Base-by-base conservation (phyloP, 345 rosid species). In the Conringia planisiliqua region DNA sequence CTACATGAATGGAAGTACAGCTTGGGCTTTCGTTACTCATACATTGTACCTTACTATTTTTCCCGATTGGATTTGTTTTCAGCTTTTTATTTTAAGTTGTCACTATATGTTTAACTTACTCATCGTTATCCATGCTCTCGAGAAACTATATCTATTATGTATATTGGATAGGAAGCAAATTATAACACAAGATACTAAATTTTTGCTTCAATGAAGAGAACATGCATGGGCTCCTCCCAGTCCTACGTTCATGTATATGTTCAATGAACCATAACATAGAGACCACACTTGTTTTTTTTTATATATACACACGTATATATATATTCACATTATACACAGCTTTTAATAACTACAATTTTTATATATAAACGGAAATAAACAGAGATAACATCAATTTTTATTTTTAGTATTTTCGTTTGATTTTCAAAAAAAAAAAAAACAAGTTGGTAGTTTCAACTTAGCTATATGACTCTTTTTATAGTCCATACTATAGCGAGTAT, bases 1-100 rank as follows among this genome's bases (percentile, higher is more conserved):
- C 80, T 57, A 71, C 72, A 65, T 64, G 14, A 77, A 77, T 71
- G 80, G 72, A 77, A 77, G 80, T 77, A 77, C 80, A 77, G 71
- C 54, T 77, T 64, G 67, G 43, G 54, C 46, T 57, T 57, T 77
- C 48, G 22, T 38, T 71, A 63, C 59, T 38, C 72, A 71, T 77
- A 64, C 80, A 77, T 9, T 77, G 80, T 77, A 77, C 76, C 80
- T 71, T 77, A 30, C 62, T 77, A 71, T 64, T 35, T 46, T 62
- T 26, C 13, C 55, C 36, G 22, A n/a, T 70, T 40, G 22, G 48
- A 40, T 52, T 52, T 52, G 48, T 54, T 40, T 60, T 64, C 24
- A 30, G 42, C 35, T 72, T 50, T 50, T 66, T 39, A 47, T 58
- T 39, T 39, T 48, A 68, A 59, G 6, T 44, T 64, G 71, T 77